These are phyloP conservation scores for Candida loeiensis DNA, from an alignment of 805 yeast genomes.

Conservation along the genomic window DNA sequence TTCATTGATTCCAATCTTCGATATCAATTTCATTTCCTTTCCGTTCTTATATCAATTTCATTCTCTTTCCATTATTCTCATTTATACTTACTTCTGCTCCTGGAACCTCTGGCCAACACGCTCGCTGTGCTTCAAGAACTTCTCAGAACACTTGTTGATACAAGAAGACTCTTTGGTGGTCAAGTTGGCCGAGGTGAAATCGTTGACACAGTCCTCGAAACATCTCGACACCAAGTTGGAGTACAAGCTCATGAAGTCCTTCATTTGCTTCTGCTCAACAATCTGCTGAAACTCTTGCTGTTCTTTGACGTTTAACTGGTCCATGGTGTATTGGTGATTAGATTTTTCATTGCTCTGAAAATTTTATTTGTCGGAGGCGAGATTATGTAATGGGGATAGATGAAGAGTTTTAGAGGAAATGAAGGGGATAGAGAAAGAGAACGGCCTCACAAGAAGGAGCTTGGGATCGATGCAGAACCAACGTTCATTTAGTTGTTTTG, in stretches of 20 bases:
- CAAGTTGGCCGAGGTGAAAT: constrained; percentile 88
- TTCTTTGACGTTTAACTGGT: constrained; percentile 89
- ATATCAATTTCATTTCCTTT: neutral
- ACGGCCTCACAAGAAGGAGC: too few relatives aligned
- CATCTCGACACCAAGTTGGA: constrained; percentile 95
- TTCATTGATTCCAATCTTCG: too few relatives aligned
- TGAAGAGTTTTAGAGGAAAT: neutral
- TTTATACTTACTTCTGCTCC: constrained; percentile 70
- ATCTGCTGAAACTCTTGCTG: constrained; percentile 95
- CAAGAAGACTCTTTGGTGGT: constrained; percentile 83
- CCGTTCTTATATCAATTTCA: neutral
- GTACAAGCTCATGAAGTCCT: constrained; percentile 95
- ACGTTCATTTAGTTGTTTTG: too few relatives aligned
- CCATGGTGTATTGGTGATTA: constrained; percentile 50
- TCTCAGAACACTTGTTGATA: constrained; percentile 89
- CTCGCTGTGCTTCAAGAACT: constrained; percentile 96
- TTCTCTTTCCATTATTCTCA: neutral
- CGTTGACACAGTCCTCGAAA: constrained; percentile 96
- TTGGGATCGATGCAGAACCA: too few relatives aligned
- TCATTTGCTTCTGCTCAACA: constrained; percentile 97
- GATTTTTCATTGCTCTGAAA: constrained; percentile 6
- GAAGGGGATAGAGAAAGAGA: too few relatives aligned
- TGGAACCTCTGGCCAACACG: constrained; percentile 99
- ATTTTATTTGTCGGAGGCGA: constrained; percentile 9
- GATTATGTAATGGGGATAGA: constrained; percentile 6